Conservation (phyloP, 2,329 filamentous ascomycete genomes). For the Gremmenia infestans region DNA sequence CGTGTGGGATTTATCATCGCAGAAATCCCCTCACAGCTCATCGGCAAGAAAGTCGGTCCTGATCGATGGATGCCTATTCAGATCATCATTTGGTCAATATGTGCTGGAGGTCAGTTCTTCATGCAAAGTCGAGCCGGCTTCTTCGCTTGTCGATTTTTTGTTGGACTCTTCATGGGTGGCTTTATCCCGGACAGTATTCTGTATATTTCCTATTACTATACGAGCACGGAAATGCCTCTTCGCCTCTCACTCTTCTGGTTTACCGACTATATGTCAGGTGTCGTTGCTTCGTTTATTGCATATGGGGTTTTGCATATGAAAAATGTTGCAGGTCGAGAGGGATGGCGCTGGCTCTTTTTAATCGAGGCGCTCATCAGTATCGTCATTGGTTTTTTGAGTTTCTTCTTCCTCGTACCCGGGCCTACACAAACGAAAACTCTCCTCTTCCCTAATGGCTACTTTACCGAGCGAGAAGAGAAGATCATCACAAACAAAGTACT, state of each 20-base stretch:
- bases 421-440: slow-evolving; percentile 53
- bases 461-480: slow-evolving; percentile 57
- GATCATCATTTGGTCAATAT: slow-evolving; percentile 46
- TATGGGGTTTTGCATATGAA: slow-evolving; percentile 50
- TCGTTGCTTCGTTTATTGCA: slow-evolving; percentile 48
- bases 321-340: slow-evolving; percentile 44
- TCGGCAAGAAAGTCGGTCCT: slow-evolving; percentile 43
- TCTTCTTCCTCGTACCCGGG: slow-evolving; percentile 53
- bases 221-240: slow-evolving; percentile 60
- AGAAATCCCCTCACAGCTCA: slow-evolving; percentile 44
- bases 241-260: slow-evolving; percentile 66
- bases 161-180: slow-evolving; percentile 38
- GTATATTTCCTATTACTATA: slow-evolving; percentile 74
- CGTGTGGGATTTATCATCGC: slow-evolving; percentile 39
- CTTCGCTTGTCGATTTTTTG: slow-evolving; percentile 37
- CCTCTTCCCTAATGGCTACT: slow-evolving; percentile 58
- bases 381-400: slow-evolving; percentile 47
- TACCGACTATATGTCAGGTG: slow-evolving; percentile 42
- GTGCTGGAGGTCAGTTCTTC: slow-evolving; percentile 42
- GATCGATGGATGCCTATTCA: slow-evolving; percentile 48
- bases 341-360: slow-evolving; percentile 52
- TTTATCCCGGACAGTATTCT: slow-evolving; percentile 62
- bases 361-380: slow-evolving; percentile 53
- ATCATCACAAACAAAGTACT: slow-evolving; percentile 60
- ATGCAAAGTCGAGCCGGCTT: slow-evolving; percentile 40